Evolutionary conservation across 1,284 basidiomycete genomes (phyloP).

Genomic region (Cryptococcus maquisensis): DNA sequence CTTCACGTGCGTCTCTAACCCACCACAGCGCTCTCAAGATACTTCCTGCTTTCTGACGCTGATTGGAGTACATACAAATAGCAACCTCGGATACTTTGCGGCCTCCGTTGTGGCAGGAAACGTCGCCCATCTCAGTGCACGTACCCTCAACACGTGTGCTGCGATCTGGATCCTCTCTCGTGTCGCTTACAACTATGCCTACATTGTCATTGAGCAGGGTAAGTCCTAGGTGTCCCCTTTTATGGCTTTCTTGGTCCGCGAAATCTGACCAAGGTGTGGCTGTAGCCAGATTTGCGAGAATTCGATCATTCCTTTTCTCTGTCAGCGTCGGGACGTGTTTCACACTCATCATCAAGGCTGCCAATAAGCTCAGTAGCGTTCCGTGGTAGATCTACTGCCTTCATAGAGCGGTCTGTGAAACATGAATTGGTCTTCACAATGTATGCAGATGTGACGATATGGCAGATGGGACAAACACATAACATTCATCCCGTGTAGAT

Average conservation of each 20-base stretch:
- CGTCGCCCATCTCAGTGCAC: constrained; percentile 19
- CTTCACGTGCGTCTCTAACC: constrained; percentile 10
- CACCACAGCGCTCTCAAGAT: background rate
- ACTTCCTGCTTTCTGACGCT: background rate
- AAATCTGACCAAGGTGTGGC: background rate
- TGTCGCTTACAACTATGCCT: constrained; percentile 22
- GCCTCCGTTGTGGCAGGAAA: constrained; percentile 27
- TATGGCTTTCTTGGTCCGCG: no score
- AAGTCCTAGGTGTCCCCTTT: constrained; percentile 9
- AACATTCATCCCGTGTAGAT: no score
- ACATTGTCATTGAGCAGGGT: constrained; percentile 27
- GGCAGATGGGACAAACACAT: no score
- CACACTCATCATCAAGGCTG: constrained; percentile 13
- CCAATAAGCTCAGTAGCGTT: constrained; percentile 3
- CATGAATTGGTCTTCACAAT: no score
- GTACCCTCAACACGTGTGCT: constrained; percentile 16
- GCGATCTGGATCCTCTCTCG: constrained; percentile 16
- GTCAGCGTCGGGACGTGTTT: constrained; percentile 7
- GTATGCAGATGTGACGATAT: no score
- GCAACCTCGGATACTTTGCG: constrained; percentile 22
- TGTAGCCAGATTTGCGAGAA: no score
- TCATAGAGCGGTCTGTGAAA: no score
- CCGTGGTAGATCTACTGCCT: constrained; percentile 8
- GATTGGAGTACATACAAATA: background rate
- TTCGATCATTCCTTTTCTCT: background rate